phyloP scores from a whole-genome alignment of 805 yeast species.

The Pichia thaimueangensis region DNA sequence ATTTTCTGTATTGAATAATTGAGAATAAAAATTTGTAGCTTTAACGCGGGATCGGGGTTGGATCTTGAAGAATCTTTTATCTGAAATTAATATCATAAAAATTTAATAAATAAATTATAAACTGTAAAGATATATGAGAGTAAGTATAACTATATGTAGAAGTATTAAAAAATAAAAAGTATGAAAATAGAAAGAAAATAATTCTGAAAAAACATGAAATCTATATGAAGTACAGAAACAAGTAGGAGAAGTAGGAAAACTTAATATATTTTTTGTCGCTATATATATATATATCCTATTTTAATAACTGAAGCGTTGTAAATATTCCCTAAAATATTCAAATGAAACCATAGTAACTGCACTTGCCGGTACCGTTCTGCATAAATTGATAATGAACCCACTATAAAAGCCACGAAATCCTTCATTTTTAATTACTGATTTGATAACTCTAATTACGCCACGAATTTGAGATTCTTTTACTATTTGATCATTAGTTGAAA shows the following conservation, averaged over 20 bases:
- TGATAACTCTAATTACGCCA: conserved; percentile 27
- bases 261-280: no score
- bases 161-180: not conserved
- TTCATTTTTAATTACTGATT: conserved; percentile 49
- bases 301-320: conserved; percentile 25
- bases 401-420: conserved; percentile 82
- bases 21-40: no score
- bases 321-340: conserved; percentile 65
- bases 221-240: no score
- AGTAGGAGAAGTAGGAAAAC: no score
- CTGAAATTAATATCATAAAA: no score
- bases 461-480: conserved; percentile 23
- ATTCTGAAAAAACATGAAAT: not conserved
- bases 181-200: not conserved
- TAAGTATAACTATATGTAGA: not conserved
- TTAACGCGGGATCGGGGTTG: no score
- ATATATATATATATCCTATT: not conserved
- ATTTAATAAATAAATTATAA: not conserved
- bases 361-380: conserved; percentile 89
- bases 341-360: conserved; percentile 93
- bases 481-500: conserved; percentile 15
- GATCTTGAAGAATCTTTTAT: no score
- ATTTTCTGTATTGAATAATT: no score
- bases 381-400: conserved; percentile 79
- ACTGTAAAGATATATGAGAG: not conserved